Evolutionary conservation across 495 filamentous ascomycete genomes (phyloP), one percentile per base, ranked within the genome.

Genomic region (Hyaloscypha variabilis): DNA sequence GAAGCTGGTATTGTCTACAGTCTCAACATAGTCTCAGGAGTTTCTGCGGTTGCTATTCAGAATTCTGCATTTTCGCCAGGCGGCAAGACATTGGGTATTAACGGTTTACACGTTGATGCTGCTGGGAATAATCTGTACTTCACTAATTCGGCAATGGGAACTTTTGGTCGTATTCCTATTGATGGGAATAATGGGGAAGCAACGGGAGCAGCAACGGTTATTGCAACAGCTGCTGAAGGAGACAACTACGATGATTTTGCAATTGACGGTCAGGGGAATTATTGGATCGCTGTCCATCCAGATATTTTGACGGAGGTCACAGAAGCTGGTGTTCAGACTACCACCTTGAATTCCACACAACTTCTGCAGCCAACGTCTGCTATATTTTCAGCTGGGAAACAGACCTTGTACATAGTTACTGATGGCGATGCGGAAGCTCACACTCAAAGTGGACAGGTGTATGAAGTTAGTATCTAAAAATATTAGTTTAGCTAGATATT

Each of bases 141-240:
- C 67, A 78, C 78, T 31, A 81, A 81, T 62, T 78, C 78, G 23
- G 74, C 76, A 0, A 64, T 69, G 31, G 69, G 63, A 5, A 69
- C 72, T 6, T 76, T 81, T 46, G 78, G 74, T 17, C 68, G 65
- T 10, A 66, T 77, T 0, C 55, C 28, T 1, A 66, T 82, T 10
- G 72, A 73, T 28, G 29, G 23, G 6, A 51, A 73, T 8, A 8
- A 13, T 13, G 79, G 77, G 0, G 65, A 67, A n/a, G 68, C 63
- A 0, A 65, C 70, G 0, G 67, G 71, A 0, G 52, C 64, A 21
- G 39, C 61, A 19, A 28, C 36, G n/a, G 36, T 58, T 1, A 58
- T 65, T 24, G 65, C 69, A 42, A 72, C 72, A 26, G 58, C 57
- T 13, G 67, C 55, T 19, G 30, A 34, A 19, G 67, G 66, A 36